These are phyloP conservation scores for Aspergillus glaucus DNA, from an alignment of 2,329 filamentous ascomycete genomes.

Conservation along the genomic window DNA sequence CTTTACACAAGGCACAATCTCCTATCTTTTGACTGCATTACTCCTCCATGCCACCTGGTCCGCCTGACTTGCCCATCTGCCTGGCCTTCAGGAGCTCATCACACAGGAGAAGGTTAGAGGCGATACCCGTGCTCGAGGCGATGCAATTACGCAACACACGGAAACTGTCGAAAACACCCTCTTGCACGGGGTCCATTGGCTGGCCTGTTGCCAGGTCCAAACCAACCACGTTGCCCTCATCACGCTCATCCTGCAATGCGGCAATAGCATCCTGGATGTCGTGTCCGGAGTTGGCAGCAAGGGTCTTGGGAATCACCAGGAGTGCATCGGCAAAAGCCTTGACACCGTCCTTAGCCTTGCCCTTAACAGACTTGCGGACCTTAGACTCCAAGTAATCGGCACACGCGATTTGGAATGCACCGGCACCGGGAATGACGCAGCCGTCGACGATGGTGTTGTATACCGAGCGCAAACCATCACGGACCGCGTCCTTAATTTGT, in stretches of 20 bases:
- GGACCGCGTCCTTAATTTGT: conserved; percentile 92
- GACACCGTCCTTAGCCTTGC: conserved; percentile 95
- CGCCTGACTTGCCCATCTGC: conserved; percentile 65
- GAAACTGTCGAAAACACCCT: conserved; percentile 94
- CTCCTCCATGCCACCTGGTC: conserved; percentile 39
- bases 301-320: conserved; percentile 91
- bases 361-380: conserved; percentile 87
- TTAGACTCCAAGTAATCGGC: conserved; percentile 77
- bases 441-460: conserved; percentile 99
- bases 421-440: conserved; percentile 88
- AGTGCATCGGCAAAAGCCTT: conserved; percentile 91
- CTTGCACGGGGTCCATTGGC: conserved; percentile 89
- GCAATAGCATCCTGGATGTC: conserved; percentile 94
- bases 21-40: conserved; percentile 23
- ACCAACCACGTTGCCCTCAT: conserved; percentile 78
- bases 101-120: conserved; percentile 88
- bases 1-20: conserved; percentile 13
- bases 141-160: conserved; percentile 89
- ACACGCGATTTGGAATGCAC: conserved; percentile 93
- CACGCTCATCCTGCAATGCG: conserved; percentile 74
- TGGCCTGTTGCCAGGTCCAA: conserved; percentile 80
- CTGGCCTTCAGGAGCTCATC: conserved; percentile 96
- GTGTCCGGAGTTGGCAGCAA: conserved; percentile 91
- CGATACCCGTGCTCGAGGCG: conserved; percentile 89
- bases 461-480: conserved; percentile 88